Conservation (phyloP, 225 moss, liverwort and hornwort genomes). For the Asterella californica region DNA sequence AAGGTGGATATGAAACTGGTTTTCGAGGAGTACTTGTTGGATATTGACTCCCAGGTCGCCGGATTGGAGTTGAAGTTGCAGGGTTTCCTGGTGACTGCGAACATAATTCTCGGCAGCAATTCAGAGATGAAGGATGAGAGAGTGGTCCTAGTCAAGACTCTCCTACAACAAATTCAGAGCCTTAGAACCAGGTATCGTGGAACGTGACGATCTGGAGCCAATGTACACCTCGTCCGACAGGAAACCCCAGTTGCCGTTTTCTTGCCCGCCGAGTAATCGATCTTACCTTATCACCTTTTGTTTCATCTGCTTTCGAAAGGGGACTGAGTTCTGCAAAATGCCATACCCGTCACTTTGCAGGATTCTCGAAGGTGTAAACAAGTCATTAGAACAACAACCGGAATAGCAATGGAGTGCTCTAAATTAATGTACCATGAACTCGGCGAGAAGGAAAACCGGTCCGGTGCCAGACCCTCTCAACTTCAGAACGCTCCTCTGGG, state of each 20-base stretch:
- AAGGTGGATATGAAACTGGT: conserved; percentile 2
- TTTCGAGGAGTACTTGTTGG: conserved; percentile 23
- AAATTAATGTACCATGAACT: not conserved
- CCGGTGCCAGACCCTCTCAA: too few relatives aligned
- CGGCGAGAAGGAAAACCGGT: not conserved
- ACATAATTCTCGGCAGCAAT: conserved; percentile 18
- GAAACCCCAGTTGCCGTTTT: not conserved
- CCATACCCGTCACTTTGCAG: not conserved
- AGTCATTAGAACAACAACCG: conserved; percentile 2
- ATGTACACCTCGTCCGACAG: not conserved
- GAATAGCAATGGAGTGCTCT: not conserved
- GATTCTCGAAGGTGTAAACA: conserved; percentile 5
- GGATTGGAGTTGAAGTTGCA: conserved; percentile 32
- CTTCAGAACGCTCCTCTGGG: too few relatives aligned
- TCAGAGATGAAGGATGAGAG: conserved; percentile 6
- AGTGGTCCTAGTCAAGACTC: conserved; percentile 26
- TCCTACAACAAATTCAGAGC: conserved; percentile 38
- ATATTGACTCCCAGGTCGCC: conserved; percentile 30
- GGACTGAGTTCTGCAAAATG: too few relatives aligned
- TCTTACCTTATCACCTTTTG: too few relatives aligned
- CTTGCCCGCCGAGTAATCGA: too few relatives aligned
- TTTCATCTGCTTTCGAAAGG: too few relatives aligned
- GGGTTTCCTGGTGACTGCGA: conserved; percentile 25
- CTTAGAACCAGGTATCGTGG: conserved; percentile 38
- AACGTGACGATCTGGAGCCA: not conserved